These are phyloP conservation scores for Tolypocladium endophyticum DNA, from an alignment of 2,329 filamentous ascomycete genomes.

Conservation along the genomic window DNA sequence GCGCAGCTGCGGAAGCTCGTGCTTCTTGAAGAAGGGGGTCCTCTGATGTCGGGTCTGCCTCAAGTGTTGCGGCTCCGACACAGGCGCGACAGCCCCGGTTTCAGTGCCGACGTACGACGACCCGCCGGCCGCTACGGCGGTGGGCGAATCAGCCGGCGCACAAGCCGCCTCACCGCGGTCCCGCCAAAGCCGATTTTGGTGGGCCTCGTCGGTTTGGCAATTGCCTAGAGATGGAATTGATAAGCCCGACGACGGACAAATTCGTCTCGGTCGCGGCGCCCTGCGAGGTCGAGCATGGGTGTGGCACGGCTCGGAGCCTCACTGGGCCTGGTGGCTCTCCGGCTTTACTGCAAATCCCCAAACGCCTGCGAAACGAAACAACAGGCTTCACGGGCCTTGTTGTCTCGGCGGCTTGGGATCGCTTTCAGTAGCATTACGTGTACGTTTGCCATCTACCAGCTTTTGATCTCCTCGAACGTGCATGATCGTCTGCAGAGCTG, in stretches of 20 bases:
- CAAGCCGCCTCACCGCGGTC: background rate
- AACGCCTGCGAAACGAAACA: background rate
- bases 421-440: background rate
- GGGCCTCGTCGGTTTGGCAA: background rate
- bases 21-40: background rate
- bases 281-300: background rate
- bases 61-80: constrained; percentile 18
- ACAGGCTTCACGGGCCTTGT: background rate
- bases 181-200: background rate
- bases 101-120: constrained; percentile 9
- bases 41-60: constrained; percentile 12
- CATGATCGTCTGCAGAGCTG: background rate
- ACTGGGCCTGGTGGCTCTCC: background rate
- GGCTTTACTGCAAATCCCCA: background rate
- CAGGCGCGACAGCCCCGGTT: constrained; percentile 20
- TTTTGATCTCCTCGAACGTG: background rate
- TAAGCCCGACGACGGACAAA: background rate
- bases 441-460: background rate
- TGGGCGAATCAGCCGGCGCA: background rate
- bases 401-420: background rate
- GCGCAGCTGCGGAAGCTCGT: background rate
- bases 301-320: background rate
- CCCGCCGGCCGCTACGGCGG: background rate
- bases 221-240: background rate
- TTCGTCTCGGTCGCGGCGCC: background rate